Evolutionary conservation across 2,329 filamentous ascomycete genomes (phyloP).

Genomic region (Nothophaeocryptopus gaeumannii): DNA sequence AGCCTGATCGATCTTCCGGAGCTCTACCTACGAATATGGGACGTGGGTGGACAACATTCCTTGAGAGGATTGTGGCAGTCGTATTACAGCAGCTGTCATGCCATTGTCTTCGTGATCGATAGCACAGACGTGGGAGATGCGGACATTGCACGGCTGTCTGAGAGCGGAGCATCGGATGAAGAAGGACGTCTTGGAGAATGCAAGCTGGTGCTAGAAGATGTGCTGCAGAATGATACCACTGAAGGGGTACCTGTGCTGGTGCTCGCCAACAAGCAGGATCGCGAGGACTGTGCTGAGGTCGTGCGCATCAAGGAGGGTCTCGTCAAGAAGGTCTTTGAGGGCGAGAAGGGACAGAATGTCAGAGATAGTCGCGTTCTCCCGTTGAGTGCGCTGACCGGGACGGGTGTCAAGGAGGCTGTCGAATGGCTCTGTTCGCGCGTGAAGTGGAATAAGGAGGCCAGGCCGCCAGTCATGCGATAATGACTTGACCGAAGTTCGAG

Average conservation of each 20-base stretch:
- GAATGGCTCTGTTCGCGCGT: constrained; percentile 92
- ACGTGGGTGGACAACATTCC: constrained; percentile 88
- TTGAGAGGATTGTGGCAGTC: constrained; percentile 91
- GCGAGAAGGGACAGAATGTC: constrained; percentile 80
- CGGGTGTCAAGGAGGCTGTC: constrained; percentile 88
- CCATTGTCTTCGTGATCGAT: constrained; percentile 97
- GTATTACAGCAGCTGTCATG: constrained; percentile 91
- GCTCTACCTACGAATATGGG: constrained; percentile 98
- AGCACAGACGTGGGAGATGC: constrained; percentile 89
- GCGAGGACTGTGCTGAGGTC: constrained; percentile 96
- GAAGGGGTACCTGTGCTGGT: constrained; percentile 89
- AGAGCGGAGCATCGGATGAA: constrained; percentile 26
- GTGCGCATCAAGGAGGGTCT: constrained; percentile 96
- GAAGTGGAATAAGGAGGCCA: constrained; percentile 92
- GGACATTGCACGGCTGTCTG: constrained; percentile 55
- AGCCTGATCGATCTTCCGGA: constrained; percentile 85
- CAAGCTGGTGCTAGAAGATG: constrained; percentile 81
- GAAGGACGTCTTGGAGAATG: constrained; percentile 78
- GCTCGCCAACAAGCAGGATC: constrained; percentile 94
- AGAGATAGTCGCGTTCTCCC: constrained; percentile 88
- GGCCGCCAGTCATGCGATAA: constrained; percentile 90
- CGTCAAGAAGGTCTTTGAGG: constrained; percentile 92
- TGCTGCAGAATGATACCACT: constrained; percentile 81
- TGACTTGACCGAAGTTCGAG: background rate
- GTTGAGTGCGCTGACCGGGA: constrained; percentile 80